phyloP scores from a whole-genome alignment of 1,139 yeast species.

The Zygosaccharomyces sapae region DNA sequence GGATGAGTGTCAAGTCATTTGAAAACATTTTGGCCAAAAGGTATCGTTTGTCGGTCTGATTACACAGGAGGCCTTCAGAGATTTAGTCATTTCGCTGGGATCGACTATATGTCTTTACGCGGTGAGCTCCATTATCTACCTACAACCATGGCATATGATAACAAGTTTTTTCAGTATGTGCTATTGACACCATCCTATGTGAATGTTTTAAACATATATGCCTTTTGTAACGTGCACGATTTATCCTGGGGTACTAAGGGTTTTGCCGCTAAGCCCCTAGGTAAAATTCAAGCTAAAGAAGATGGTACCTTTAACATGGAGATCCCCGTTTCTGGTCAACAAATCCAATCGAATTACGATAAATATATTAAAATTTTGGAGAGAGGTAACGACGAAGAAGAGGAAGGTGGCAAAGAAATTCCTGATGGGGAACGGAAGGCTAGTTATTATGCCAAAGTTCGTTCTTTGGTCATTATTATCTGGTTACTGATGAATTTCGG shows the following conservation, averaged over 20 bases:
- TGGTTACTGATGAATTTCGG: conserved; percentile 78
- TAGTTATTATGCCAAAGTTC: conserved; percentile 66
- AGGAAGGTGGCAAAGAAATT: conserved; percentile 36
- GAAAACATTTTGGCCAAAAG: conserved; percentile 35
- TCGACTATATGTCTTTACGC: conserved; percentile 83
- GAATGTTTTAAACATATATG: conserved; percentile 81
- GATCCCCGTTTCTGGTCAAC: conserved; percentile 60
- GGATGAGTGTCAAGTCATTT: conserved; percentile 73
- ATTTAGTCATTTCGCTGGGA: conserved; percentile 76
- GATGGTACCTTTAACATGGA: conserved; percentile 74
- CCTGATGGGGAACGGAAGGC: conserved; percentile 56
- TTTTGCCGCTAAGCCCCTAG: conserved; percentile 59
- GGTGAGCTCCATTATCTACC: conserved; percentile 68
- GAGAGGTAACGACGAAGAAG: conserved; percentile 44
- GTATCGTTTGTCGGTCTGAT: conserved; percentile 41
- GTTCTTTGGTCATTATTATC: conserved; percentile 73
- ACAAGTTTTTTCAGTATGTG: conserved; percentile 85
- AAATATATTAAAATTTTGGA: conserved; percentile 60
- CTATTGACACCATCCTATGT: conserved; percentile 85
- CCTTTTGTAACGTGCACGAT: conserved; percentile 94
- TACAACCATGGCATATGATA: conserved; percentile 95
- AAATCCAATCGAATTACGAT: conserved; percentile 57
- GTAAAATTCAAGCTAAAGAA: conserved; percentile 62
- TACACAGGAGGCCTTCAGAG: conserved; percentile 63
- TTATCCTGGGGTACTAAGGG: conserved; percentile 99